These are phyloP conservation scores for Stemphylium lycopersici DNA, from an alignment of 2,329 filamentous ascomycete genomes.

Conservation along the genomic window DNA sequence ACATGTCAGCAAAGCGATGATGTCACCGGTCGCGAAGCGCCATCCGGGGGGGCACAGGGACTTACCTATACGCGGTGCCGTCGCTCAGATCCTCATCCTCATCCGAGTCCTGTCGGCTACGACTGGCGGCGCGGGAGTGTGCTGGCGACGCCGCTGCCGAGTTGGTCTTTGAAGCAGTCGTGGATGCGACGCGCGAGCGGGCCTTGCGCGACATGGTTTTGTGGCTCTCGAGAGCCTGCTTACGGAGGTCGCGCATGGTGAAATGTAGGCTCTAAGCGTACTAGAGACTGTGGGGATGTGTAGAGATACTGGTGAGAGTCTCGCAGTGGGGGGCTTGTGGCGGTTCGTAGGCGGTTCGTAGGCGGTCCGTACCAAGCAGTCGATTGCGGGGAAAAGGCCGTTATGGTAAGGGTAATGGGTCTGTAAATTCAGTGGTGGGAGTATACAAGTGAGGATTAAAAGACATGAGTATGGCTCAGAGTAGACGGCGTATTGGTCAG, in stretches of 20 bases:
- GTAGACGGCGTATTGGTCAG: constrained; percentile 15
- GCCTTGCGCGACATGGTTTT: constrained; percentile 76
- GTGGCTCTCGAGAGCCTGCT: constrained; percentile 73
- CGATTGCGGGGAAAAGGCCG: constrained; percentile 35
- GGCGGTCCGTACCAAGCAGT: constrained; percentile 11
- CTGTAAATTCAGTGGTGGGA: constrained; percentile 36
- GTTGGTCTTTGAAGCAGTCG: constrained; percentile 63
- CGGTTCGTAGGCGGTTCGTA: constrained; percentile 15
- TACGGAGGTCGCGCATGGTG: constrained; percentile 66
- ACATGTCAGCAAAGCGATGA: constrained; percentile 37
- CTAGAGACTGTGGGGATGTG: neutral
- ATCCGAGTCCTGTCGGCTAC: constrained; percentile 69
- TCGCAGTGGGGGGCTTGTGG: constrained; percentile 13
- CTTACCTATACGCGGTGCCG: constrained; percentile 63
- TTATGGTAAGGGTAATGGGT: constrained; percentile 45
- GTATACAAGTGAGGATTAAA: constrained; percentile 33
- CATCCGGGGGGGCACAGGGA: constrained; percentile 6
- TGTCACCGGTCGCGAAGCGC: constrained; percentile 24
- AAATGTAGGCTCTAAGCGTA: neutral
- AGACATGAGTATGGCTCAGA: constrained; percentile 45
- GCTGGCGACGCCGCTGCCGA: constrained; percentile 65
- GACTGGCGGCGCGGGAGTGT: constrained; percentile 57
- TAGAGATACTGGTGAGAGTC: neutral
- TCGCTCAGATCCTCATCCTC: constrained; percentile 69
- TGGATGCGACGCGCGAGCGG: constrained; percentile 61